These are phyloP conservation scores for Debaryomyces coudertii DNA, from an alignment of 1,139 yeast species.

Conservation along the genomic window DNA sequence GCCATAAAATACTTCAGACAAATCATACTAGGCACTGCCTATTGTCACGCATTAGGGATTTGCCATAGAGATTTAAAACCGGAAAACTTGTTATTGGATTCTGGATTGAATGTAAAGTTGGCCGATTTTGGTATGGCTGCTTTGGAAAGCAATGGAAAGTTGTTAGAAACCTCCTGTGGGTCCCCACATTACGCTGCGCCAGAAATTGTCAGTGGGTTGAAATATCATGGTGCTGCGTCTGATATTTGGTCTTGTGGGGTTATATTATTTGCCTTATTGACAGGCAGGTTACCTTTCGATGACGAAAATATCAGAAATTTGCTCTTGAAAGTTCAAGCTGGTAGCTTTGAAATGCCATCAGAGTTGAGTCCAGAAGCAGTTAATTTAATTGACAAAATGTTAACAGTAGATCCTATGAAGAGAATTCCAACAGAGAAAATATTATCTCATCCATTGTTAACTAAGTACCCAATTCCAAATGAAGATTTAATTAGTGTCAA, in stretches of 20 bases:
- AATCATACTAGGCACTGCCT: slow-evolving; percentile 76
- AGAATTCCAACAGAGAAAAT: slow-evolving; percentile 81
- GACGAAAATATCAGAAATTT: slow-evolving; percentile 76
- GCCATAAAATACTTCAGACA: slow-evolving; percentile 78
- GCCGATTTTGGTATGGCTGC: slow-evolving; percentile 94
- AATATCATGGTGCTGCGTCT: slow-evolving; percentile 80
- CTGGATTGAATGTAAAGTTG: slow-evolving; percentile 67
- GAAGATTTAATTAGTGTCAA: slow-evolving; percentile 54
- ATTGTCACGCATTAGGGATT: slow-evolving; percentile 78
- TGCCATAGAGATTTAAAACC: slow-evolving; percentile 85
- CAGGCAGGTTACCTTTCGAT: slow-evolving; percentile 82
- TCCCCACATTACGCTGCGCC: slow-evolving; percentile 91
- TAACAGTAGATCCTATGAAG: slow-evolving; percentile 75
- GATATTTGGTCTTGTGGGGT: slow-evolving; percentile 91
- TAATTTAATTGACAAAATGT: slow-evolving; percentile 71
- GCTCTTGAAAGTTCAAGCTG: slow-evolving; percentile 73
- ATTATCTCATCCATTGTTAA: slow-evolving; percentile 72
- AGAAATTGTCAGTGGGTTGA: slow-evolving; percentile 76
- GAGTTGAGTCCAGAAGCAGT: slow-evolving; percentile 65
- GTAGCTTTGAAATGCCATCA: slow-evolving; percentile 73
- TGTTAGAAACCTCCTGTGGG: slow-evolving; percentile 80
- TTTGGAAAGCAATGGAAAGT: slow-evolving; percentile 68
- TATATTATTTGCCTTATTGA: slow-evolving; percentile 71
- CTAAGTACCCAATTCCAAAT: slow-evolving; percentile 59
- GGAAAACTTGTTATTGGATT: slow-evolving; percentile 71